Evolutionary conservation across 192 early-diverging fungal genomes (phyloP).

Genomic region (Linnemannia hyalina): DNA sequence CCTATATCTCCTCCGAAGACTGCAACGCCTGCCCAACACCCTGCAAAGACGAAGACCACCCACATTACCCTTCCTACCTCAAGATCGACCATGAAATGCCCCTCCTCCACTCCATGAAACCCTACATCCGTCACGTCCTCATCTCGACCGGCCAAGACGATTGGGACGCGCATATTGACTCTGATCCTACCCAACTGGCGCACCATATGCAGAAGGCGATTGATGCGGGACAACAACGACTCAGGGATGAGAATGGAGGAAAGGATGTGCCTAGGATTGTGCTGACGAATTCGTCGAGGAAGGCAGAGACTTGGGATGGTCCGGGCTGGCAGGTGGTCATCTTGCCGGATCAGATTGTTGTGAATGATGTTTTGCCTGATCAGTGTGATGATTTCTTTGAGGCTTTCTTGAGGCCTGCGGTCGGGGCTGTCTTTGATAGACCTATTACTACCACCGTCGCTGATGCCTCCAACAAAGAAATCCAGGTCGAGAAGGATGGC

Average conservation of each 20-base stretch:
- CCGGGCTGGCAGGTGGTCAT: slow-evolving; percentile 54
- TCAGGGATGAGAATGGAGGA: slow-evolving; percentile 26
- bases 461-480: background rate
- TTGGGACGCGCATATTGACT: slow-evolving; percentile 65
- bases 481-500: slow-evolving; percentile 25
- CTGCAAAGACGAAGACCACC: slow-evolving; percentile 61
- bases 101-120: slow-evolving; percentile 63
- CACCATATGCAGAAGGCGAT: slow-evolving; percentile 55
- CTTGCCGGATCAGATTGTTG: slow-evolving; percentile 67
- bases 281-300: slow-evolving; percentile 62
- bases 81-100: slow-evolving; percentile 60
- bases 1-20: slow-evolving; percentile 32
- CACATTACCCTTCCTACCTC: slow-evolving; percentile 63
- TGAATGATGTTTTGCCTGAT: slow-evolving; percentile 61
- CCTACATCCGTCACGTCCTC: slow-evolving; percentile 68
- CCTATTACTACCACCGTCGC: background rate
- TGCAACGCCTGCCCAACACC: slow-evolving; percentile 61
- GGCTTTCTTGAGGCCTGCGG: slow-evolving; percentile 47
- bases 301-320: slow-evolving; percentile 36
- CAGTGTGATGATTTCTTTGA: slow-evolving; percentile 61
- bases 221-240: slow-evolving; percentile 20
- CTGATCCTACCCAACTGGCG: slow-evolving; percentile 61
- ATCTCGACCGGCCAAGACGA: slow-evolving; percentile 67
- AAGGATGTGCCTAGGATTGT: slow-evolving; percentile 56
- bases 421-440: background rate